phyloP scores from a whole-genome alignment of 352 stramenopile genomes.

The Phytophthora sojae region DNA sequence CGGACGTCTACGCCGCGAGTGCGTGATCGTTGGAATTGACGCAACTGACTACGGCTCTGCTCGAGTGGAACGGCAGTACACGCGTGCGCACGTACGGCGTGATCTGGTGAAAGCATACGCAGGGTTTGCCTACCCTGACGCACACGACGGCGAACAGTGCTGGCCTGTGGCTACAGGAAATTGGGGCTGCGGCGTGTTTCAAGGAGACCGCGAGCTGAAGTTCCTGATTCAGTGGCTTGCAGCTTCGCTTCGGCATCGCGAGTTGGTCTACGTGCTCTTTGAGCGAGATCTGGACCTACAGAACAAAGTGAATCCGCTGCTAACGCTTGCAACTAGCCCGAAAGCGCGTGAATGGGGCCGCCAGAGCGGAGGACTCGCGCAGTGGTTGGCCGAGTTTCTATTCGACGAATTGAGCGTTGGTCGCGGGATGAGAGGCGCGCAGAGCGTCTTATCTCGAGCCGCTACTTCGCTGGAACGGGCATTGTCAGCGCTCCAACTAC shows the following conservation, averaged over 20 bases:
- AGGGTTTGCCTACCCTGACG: constrained; percentile 62
- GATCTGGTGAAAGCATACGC: constrained; percentile 77
- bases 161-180: constrained; percentile 81
- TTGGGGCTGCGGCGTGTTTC: constrained; percentile 86
- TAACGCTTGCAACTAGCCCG: constrained; percentile 20
- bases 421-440: background rate
- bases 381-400: constrained; percentile 43
- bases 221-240: constrained; percentile 87
- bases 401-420: constrained; percentile 27
- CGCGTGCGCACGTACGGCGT: constrained; percentile 52
- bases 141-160: background rate
- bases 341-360: constrained; percentile 36
- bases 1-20: constrained; percentile 45
- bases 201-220: constrained; percentile 77
- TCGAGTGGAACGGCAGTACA: constrained; percentile 55
- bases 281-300: constrained; percentile 53
- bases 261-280: constrained; percentile 73
- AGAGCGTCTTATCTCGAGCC: constrained; percentile 30
- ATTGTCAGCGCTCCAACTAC: constrained; percentile 11
- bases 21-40: constrained; percentile 78
- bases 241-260: constrained; percentile 54
- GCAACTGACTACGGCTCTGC: constrained; percentile 65
- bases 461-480: constrained; percentile 27
- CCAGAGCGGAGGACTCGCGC: constrained; percentile 22
- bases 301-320: constrained; percentile 45